Conservation (phyloP, 1,284 basidiomycete genomes). For the Ceratobasidium sp. region DNA sequence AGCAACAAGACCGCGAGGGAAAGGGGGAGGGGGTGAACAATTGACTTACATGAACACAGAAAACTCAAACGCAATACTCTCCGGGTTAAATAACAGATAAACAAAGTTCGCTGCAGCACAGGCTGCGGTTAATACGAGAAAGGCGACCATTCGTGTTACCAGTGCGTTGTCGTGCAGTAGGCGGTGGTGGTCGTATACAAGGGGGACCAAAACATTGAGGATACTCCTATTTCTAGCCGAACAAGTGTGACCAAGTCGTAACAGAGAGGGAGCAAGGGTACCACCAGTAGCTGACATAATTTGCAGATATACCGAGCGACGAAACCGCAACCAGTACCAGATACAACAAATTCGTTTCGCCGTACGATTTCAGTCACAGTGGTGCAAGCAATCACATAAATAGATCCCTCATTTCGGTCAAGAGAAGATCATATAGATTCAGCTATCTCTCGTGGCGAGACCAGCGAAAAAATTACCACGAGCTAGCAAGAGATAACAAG, state of each 20-base stretch:
- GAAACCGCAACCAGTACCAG: not conserved
- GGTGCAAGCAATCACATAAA: too few species aligned
- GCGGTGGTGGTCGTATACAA: not conserved
- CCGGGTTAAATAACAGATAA: not conserved
- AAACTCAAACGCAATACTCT: not conserved
- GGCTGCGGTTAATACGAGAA: not conserved
- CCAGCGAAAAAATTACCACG: too few species aligned
- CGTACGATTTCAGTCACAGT: too few species aligned
- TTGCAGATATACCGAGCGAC: not conserved
- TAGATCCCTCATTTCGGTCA: too few species aligned
- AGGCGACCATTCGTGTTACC: not conserved
- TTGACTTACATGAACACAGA: not conserved
- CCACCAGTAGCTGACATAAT: not conserved
- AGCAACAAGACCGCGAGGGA: not conserved
- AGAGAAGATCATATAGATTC: too few species aligned
- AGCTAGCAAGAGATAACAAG: too few species aligned
- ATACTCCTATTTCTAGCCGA: not conserved
- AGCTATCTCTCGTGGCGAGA: too few species aligned
- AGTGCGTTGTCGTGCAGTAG: not conserved
- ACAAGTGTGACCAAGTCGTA: not conserved
- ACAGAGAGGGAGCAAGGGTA: not conserved
- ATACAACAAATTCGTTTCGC: too few species aligned
- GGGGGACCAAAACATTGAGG: not conserved
- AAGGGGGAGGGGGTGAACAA: not conserved
- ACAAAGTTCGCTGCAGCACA: not conserved